phyloP scores from a whole-genome alignment of 345 rosid genomes.

The Erucastrum elatum region DNA sequence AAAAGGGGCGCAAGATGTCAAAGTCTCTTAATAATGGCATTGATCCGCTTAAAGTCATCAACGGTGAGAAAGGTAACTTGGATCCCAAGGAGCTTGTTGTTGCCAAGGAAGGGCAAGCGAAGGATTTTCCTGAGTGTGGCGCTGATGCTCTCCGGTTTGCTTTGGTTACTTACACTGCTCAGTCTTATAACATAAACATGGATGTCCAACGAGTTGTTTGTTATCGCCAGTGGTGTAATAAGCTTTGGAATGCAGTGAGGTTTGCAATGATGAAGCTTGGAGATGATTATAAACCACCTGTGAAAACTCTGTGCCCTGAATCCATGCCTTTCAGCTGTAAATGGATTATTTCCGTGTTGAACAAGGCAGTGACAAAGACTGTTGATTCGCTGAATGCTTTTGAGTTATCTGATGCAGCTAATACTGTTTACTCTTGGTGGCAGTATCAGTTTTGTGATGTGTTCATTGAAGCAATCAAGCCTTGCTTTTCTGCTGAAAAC shows the following conservation, averaged over 20 bases:
- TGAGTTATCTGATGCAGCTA: conserved; percentile 71
- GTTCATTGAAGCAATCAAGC: conserved; percentile 77
- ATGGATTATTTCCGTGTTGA: conserved; percentile 79
- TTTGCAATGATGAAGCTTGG: conserved; percentile 88
- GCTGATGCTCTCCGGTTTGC: conserved; percentile 34
- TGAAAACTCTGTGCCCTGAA: conserved; percentile 34
- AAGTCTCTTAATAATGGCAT: background rate
- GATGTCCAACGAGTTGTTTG: conserved; percentile 84
- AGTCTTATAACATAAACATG: conserved; percentile 86
- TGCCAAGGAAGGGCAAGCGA: background rate
- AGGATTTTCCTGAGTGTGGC: background rate
- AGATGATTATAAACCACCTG: conserved; percentile 55
- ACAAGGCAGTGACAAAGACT: conserved; percentile 61
- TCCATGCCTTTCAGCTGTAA: conserved; percentile 62
- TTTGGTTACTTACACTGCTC: conserved; percentile 79
- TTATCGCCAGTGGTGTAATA: conserved; percentile 93
- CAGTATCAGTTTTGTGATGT: conserved; percentile 86
- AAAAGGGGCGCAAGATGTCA: background rate
- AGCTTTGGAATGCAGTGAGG: conserved; percentile 85
- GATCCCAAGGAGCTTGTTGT: background rate
- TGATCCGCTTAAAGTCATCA: background rate
- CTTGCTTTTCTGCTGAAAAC: conserved; percentile 53
- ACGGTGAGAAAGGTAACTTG: background rate
- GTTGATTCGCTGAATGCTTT: conserved; percentile 52
- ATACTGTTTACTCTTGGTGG: conserved; percentile 79